Base-by-base conservation (phyloP, 2,329 filamentous ascomycete genomes). In the Paraphoma sp. region DNA sequence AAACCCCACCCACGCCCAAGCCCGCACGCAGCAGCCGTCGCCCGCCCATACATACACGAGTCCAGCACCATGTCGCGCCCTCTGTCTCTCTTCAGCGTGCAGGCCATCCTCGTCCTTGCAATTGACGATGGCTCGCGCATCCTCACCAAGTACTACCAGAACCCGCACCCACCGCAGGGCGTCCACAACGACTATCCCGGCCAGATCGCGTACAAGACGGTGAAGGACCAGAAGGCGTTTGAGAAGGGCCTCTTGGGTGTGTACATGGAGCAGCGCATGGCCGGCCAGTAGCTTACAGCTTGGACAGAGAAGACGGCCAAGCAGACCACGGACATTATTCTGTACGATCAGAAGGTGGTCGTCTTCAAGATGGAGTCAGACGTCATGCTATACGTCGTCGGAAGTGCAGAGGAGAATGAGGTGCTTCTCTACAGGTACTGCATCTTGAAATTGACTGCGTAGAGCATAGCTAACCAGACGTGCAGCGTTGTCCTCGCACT, bases 291-390 rank as follows among this genome's bases (percentile, higher is more conserved):
- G 60, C 65, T 71, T 61, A 71, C 65, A 50, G 36, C 45, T 43
- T 30, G 41, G 36, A 48, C 62, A 74, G 74, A 97, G 72, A 98
- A 99, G 85, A 98, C 95, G 14, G 89, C 91, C 66, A 99, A 98
- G 84, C 92, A 96, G 81, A 93, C 87, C 12, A 92, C 90, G 69
- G 95, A 98, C 81, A 95, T 99, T 70, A 96, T 99, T 68, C 87
- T 99, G 53, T 98, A 97, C 81, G 95, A 99, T 80, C 96, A 96
- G 81, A 88, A 92, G 71, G 90, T 99, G 59, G 92, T 98, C 53
- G 89, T 98, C 50, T 99, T 97, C 84, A 99, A 99, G 87, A 90
- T 90, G 82, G 95, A 99, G 83, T 93, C 91, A 68, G 95, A 99
- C 78, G 91, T 98, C 54, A 97, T 97, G 90, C 87, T 91, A 45